A percentile compares a stretch with the other conserved stretches of the same genome.
These are phyloP conservation scores for Aspergillus conjunctus DNA, from an alignment of 495 filamentous ascomycete species.

Conservation along the genomic window DNA sequence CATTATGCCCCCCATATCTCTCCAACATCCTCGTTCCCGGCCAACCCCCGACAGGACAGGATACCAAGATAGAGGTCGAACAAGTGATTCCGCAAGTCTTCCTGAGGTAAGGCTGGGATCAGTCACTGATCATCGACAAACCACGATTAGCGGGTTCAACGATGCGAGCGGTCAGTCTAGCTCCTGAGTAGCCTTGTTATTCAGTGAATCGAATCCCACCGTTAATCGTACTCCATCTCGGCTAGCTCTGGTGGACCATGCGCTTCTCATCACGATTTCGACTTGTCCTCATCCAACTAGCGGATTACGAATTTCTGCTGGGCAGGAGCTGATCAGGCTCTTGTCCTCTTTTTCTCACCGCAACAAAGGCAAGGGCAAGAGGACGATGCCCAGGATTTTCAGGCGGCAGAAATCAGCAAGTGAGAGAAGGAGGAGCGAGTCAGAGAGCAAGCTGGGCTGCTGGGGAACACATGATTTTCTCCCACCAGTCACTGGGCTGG, in stretches of 20 bases:
- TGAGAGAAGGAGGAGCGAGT: neutral
- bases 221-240: neutral
- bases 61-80: neutral
- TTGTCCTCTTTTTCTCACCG: neutral
- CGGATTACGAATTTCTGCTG: conserved; percentile 7
- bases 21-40: neutral
- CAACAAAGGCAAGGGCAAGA: neutral
- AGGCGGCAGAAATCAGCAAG: neutral
- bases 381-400: neutral
- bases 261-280: neutral
- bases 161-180: neutral
- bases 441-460: neutral
- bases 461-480: conserved; percentile 19
- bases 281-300: conserved; percentile 8
- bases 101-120: neutral
- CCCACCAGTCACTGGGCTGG: conserved; percentile 4
- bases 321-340: neutral
- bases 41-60: neutral
- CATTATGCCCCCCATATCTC: neutral
- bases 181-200: neutral
- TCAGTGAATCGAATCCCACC: neutral
- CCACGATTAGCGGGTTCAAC: neutral
- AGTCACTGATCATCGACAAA: neutral
- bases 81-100: neutral
- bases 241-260: conserved; percentile 5